phyloP scores from a whole-genome alignment of 164 flowering plant genomes.

The Sedum album region DNA sequence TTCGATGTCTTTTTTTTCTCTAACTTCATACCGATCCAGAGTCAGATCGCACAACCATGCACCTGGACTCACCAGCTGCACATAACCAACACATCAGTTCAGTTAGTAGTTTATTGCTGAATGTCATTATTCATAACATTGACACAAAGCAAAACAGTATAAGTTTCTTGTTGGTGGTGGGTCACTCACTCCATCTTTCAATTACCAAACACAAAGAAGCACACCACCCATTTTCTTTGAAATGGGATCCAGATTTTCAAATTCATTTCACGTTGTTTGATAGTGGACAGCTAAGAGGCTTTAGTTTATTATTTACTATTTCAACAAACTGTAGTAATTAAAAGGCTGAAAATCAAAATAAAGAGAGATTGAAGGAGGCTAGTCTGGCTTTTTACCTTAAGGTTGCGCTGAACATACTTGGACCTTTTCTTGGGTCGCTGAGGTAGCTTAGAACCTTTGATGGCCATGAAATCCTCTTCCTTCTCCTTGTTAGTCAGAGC shows the following conservation, averaged over 20 bases:
- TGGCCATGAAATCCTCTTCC: slow-evolving; percentile 86
- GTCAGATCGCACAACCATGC: slow-evolving; percentile 80
- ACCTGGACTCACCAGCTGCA: slow-evolving; percentile 83
- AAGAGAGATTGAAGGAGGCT: too few species aligned
- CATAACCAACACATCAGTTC: background rate
- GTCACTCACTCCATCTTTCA: background rate
- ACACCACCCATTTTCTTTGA: background rate
- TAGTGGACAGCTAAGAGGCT: background rate
- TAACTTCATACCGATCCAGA: slow-evolving; percentile 76
- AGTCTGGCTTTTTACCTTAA: slow-evolving; percentile 45
- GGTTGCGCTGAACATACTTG: slow-evolving; percentile 72
- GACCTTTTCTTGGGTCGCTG: slow-evolving; percentile 93
- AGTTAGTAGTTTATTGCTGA: background rate
- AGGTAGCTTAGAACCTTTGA: slow-evolving; percentile 85
- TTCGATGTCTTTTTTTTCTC: slow-evolving; percentile 81
- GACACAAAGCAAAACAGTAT: background rate
- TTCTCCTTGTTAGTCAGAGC: slow-evolving; percentile 82
- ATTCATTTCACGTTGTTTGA: background rate
- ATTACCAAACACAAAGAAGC: background rate
- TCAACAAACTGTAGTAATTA: too few species aligned
- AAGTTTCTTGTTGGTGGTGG: background rate
- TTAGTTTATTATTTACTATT: background rate
- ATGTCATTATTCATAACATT: background rate
- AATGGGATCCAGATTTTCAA: background rate
- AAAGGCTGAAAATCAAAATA: too few species aligned